A percentile compares a stretch with the other conserved stretches of the same genome.
Conservation (phyloP, 192 early-diverging fungal species). For the Umbelopsis isabellina region DNA sequence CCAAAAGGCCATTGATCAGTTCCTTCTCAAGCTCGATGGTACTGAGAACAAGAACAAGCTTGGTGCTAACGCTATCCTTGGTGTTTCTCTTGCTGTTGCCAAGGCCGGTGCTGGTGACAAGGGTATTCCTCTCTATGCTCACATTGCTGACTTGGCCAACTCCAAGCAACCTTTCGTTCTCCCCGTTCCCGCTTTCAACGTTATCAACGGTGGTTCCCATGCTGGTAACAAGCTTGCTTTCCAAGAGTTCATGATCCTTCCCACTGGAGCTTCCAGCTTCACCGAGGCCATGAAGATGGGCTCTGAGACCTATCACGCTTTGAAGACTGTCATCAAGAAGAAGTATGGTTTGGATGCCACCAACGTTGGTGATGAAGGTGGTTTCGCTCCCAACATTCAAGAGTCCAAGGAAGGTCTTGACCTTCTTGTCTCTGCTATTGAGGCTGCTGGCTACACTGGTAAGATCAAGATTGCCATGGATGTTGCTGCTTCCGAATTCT, state of each 20-base stretch:
- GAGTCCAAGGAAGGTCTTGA: conserved; percentile 96
- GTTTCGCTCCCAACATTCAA: conserved; percentile 99
- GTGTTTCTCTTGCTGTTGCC: conserved; percentile 94
- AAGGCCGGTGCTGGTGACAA: conserved; percentile 96
- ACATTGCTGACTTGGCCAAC: conserved; percentile 89
- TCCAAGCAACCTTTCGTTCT: conserved; percentile 87
- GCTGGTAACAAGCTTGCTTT: conserved; percentile 99
- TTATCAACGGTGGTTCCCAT: conserved; percentile 99
- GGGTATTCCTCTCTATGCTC: conserved; percentile 92
- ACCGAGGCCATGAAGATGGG: conserved; percentile 98
- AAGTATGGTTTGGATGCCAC: conserved; percentile 99
- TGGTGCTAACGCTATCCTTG: conserved; percentile 98
- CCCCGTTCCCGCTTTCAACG: conserved; percentile 97
- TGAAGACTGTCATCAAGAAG: conserved; percentile 97
- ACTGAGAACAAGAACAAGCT: conserved; percentile 95
- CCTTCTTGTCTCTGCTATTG: conserved; percentile 87
- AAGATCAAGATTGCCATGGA: conserved; percentile 99
- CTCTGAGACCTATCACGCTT: conserved; percentile 94
- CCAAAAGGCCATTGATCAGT: conserved; percentile 89
- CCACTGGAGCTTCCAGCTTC: conserved; percentile 91
- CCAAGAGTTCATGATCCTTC: conserved; percentile 99
- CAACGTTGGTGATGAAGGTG: conserved; percentile 99
- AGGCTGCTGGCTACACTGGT: conserved; percentile 92
- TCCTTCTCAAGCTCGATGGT: conserved; percentile 91
- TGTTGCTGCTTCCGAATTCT: conserved; percentile 97